Percentiles rank a stretch among this genome's conserved stretches.
Evolutionary conservation across 1,284 basidiomycete genomes (phyloP).

Genomic region (Peniophora sp.): DNA sequence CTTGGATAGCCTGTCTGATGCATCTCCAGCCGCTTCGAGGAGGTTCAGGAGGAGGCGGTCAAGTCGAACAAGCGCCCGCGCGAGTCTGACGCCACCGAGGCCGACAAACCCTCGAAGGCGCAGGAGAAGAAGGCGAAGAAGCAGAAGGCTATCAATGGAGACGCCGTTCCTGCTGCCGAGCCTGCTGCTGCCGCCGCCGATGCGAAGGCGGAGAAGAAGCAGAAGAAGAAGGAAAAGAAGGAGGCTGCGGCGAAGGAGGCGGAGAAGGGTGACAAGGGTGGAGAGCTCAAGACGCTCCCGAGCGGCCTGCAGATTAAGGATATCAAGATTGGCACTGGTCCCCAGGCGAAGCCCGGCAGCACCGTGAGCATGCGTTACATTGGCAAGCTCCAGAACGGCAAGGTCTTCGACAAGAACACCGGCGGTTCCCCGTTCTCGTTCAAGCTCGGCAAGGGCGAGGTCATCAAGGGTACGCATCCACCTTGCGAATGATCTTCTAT

Average conservation of each 20-base stretch:
- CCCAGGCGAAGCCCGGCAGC: conserved; percentile 81
- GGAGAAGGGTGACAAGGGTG: conserved; percentile 45
- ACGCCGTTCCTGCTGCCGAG: conserved; percentile 38
- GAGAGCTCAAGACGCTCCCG: conserved; percentile 43
- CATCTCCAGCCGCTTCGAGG: conserved; percentile 53
- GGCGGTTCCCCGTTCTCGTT: conserved; percentile 80
- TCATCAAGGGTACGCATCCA: conserved; percentile 16
- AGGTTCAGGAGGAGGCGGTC: conserved; percentile 27
- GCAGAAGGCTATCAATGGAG: conserved; percentile 56
- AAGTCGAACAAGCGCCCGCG: conserved; percentile 52
- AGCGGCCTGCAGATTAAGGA: conserved; percentile 80
- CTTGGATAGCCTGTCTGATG: background rate
- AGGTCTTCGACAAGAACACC: conserved; percentile 84
- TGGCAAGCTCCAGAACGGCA: conserved; percentile 82
- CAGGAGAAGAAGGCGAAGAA: conserved; percentile 74
- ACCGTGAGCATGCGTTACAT: conserved; percentile 84
- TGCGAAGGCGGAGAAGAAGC: conserved; percentile 31
- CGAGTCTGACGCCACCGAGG: conserved; percentile 40
- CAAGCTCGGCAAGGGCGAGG: conserved; percentile 81
- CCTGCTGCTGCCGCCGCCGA: conserved; percentile 23
- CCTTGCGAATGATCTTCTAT: background rate
- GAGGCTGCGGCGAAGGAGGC: conserved; percentile 24
- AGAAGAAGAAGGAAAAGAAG: conserved; percentile 32
- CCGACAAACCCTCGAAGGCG: conserved; percentile 42
- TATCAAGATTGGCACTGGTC: conserved; percentile 72